phyloP scores from a whole-genome alignment of 106 monocot species.

The Platanthera guangdongensis region DNA sequence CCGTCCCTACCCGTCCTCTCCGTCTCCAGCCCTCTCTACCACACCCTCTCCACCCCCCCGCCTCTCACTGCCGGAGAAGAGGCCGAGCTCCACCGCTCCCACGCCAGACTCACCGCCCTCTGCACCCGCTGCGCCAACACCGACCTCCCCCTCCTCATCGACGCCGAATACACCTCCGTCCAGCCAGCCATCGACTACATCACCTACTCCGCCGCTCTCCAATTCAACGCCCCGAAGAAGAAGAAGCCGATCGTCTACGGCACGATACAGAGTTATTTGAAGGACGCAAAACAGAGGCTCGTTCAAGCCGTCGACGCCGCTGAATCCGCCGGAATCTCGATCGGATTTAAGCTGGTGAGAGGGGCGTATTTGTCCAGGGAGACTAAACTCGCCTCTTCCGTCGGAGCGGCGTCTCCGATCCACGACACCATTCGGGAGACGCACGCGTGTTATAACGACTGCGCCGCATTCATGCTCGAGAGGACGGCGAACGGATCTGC shows the following conservation, averaged over 20 bases:
- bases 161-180: conserved; percentile 92
- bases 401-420: conserved; percentile 62
- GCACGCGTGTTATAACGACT: conserved; percentile 64
- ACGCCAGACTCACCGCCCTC: conserved; percentile 38
- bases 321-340: conserved; percentile 34
- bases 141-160: conserved; percentile 62
- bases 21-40: conserved; percentile 57
- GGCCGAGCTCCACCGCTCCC: conserved; percentile 37
- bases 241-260: conserved; percentile 50
- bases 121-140: conserved; percentile 38
- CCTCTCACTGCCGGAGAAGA: conserved; percentile 47
- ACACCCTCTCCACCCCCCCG: conserved; percentile 39
- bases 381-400: conserved; percentile 28
- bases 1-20: conserved; percentile 50
- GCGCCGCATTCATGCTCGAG: conserved; percentile 60
- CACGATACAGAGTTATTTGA: conserved; percentile 78
- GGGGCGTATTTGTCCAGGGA: conserved; percentile 90
- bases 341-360: conserved; percentile 83
- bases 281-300: conserved; percentile 66
- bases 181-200: conserved; percentile 95
- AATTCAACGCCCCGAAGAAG: conserved; percentile 32
- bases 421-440: conserved; percentile 63
- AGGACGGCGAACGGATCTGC: conserved; percentile 38
- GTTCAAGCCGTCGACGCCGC: conserved; percentile 40
- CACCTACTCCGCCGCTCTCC: conserved; percentile 41